Base-by-base conservation (phyloP, 2,329 filamentous ascomycete species). In the Pseudohalonectria lignicola region DNA sequence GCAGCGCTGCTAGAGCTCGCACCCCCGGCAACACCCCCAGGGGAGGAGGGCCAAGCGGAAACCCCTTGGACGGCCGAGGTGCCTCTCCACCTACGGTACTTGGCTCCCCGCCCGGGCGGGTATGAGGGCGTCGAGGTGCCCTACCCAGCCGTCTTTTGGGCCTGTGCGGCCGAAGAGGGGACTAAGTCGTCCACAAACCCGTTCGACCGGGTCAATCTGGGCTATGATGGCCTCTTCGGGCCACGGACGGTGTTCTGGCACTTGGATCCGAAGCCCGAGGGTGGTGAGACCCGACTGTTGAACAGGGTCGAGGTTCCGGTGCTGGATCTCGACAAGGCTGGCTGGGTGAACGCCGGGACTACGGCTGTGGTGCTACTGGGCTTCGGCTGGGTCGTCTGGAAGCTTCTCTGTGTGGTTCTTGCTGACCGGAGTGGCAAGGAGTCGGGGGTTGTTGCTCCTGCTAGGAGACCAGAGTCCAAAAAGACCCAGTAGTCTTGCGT, bases 91-190 rank as follows among this genome's bases (percentile, higher is more conserved):
- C 69, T 94, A 3, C 82, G 90, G 23, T 96, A 95, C 55, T 68
- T 94, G 4, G 61, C 67, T 5, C 83, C 83, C 0, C 67, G 69
- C 0, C 55, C 58, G 31, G 66, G 66, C 3, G 79, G 79, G 3
- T 66, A 74, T 45, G 56, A 61, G 3, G 47, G 66, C 4, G 57
- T 79, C 1, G 62, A 76, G n/a, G 56, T 92, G 0, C 84, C 90
- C 0, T 88, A 82, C 63, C 90, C 90, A 0, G 73, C 76, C 0
- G 73, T 95, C 0, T 95, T 95, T 64, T 95, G 88, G 88, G 86
- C 87, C 1, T 96, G 90, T 53, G 67, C 73, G 7, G 74, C 79
- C 0, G 71, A 75, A 9, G 70, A 76, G 37, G 76, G 72, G 1
- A 69, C 69, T 1, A 81, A 84, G 49, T 84, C 90, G 59, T 59